Evolutionary conservation across 116 monocot species (phyloP).

Genomic region (Iris pallida): DNA sequence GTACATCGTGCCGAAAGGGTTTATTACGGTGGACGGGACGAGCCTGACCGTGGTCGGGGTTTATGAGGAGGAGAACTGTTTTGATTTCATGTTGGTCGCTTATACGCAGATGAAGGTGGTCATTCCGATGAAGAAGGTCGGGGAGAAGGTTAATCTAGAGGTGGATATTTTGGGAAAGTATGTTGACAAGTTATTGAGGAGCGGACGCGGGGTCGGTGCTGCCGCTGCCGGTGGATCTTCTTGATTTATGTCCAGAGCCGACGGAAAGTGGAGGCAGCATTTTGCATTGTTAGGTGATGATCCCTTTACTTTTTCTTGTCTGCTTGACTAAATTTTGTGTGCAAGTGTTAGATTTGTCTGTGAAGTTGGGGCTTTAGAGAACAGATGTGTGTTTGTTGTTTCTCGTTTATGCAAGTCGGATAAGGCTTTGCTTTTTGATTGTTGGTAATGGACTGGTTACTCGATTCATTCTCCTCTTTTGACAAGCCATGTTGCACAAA

Average conservation of each 20-base stretch:
- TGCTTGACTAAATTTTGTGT: no score
- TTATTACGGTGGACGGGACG: slow-evolving; percentile 79
- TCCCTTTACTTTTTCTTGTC: no score
- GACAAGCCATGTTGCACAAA: no score
- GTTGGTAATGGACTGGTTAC: no score
- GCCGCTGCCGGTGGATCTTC: neutral
- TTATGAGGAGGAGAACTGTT: slow-evolving; percentile 67
- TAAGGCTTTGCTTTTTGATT: no score
- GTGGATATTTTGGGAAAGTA: slow-evolving; percentile 92
- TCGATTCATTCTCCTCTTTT: no score
- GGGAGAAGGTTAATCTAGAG: slow-evolving; percentile 93
- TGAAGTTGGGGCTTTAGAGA: no score
- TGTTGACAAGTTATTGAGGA: slow-evolving; percentile 71
- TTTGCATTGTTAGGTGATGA: no score
- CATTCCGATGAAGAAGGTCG: slow-evolving; percentile 67
- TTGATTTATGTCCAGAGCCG: neutral
- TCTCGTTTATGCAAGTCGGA: no score
- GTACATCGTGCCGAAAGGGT: slow-evolving; percentile 82
- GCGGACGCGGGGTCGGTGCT: slow-evolving; percentile 6
- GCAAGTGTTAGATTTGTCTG: no score
- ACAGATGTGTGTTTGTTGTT: no score
- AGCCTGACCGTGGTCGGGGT: slow-evolving; percentile 84
- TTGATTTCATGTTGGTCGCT: slow-evolving; percentile 86
- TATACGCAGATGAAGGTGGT: slow-evolving; percentile 91
- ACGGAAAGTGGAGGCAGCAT: no score